Base-by-base conservation (phyloP, 768 basidiomycete genomes). In the Leccinum obscurum region DNA sequence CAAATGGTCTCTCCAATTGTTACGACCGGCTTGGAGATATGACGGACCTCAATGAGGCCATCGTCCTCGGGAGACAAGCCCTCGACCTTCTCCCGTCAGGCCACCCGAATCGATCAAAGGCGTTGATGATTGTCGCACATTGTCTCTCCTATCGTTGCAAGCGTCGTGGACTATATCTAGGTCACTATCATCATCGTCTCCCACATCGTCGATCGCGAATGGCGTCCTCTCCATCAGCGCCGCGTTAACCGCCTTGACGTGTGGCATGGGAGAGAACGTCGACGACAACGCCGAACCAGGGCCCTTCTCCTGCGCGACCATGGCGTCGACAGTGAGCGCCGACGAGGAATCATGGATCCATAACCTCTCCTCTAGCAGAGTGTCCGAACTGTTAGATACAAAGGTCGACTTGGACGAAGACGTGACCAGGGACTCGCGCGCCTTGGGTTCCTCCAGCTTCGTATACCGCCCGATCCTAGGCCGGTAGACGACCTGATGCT, bases 131-230 rank as follows among this genome's bases (percentile, higher is more conserved):
- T 28, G 28, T 28, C 28, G 28, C 28, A 28, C 1, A 8, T 28
- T 1, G 1, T 28, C 28, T 28, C 28, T 28, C 0, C 28, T 1
- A 1, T 28, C 28, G 28, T 28, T 28, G 1, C 28, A 28, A 8
- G 8, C 28, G 28, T 8, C 28, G 7, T 8, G 28, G 28, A 28
- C 84, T 30, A 77, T 75, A 8, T 76, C 77, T 7, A 83, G 76
- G 72, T 86, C 76, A 70, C 88, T 75, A 28, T 51, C 50, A 30
- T 89, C 91, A 60, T 89, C 70, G 11, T 71, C 70, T 55, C 87
- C 89, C 4, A 88, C 92, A 74, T 95, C 93, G 69, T 99, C 97
- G 61, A 98, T 97, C n/a, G 93, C 93, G 72, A 99, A 99, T 64
- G 90, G 89, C 26, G 93, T 94, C 48, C 96, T 81, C 71, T 96